Conservation (phyloP, 192 early-diverging fungal genomes). For the Backusella parvicylindrica region DNA sequence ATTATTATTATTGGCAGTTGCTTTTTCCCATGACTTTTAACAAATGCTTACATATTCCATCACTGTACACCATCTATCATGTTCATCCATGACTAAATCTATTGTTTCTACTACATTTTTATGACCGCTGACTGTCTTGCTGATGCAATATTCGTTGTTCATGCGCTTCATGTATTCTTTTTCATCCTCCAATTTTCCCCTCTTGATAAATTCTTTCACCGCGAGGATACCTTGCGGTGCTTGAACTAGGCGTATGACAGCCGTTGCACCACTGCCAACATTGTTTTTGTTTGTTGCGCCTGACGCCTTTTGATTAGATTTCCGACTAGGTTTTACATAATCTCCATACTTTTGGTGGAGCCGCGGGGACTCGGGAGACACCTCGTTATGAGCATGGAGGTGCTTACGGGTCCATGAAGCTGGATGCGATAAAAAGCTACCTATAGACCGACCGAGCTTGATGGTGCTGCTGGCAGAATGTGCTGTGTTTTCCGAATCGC, state of each 20-base stretch:
- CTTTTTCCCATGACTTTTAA: neutral
- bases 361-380: neutral
- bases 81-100: slow-evolving; percentile 94
- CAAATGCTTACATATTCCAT: slow-evolving; percentile 55
- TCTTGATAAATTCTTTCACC: slow-evolving; percentile 87
- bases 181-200: slow-evolving; percentile 80
- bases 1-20: neutral
- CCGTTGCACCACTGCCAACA: slow-evolving; percentile 89
- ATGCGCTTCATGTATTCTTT: slow-evolving; percentile 96
- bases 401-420: neutral
- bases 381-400: neutral
- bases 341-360: slow-evolving; percentile 22
- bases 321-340: slow-evolving; percentile 16
- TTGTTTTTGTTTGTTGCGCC: slow-evolving; percentile 25
- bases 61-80: slow-evolving; percentile 77
- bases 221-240: slow-evolving; percentile 57
- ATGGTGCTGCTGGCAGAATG: neutral
- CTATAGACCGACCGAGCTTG: neutral
- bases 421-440: neutral
- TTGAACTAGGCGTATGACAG: slow-evolving; percentile 78
- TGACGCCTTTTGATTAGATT: neutral
- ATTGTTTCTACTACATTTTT: slow-evolving; percentile 89
- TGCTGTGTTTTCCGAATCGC: neutral
- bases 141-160: slow-evolving; percentile 93
- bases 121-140: slow-evolving; percentile 81